A percentile compares a stretch with the other conserved stretches of the same genome.
Conservation (phyloP, 495 filamentous ascomycete species). For the Schizothecium vesticola region DNA sequence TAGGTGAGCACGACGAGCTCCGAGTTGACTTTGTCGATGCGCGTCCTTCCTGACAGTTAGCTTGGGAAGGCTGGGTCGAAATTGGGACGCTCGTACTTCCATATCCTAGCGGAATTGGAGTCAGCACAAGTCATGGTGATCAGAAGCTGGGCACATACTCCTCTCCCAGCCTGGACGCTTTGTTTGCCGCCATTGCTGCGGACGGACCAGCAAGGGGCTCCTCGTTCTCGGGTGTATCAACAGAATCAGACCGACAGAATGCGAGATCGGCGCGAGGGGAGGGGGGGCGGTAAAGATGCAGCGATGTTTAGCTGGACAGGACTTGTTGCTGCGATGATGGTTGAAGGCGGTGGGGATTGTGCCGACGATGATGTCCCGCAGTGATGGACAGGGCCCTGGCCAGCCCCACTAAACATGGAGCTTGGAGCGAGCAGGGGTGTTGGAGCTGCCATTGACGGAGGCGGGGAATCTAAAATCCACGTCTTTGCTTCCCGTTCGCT, state of each 20-base stretch:
- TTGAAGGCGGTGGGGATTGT: slow-evolving; percentile 19
- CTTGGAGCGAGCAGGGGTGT: not conserved
- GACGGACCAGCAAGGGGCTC: not conserved
- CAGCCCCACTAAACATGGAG: not conserved
- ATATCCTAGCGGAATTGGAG: slow-evolving; percentile 57
- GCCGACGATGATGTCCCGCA: slow-evolving; percentile 6
- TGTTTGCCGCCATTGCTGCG: slow-evolving; percentile 67
- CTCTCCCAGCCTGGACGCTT: slow-evolving; percentile 91
- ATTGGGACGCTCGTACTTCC: slow-evolving; percentile 70
- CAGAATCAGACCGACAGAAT: slow-evolving; percentile 1
- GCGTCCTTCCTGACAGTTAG: slow-evolving; percentile 43
- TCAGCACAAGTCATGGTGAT: slow-evolving; percentile 3
- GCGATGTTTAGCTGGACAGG: not conserved
- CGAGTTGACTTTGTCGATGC: slow-evolving; percentile 70
- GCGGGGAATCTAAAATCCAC: slow-evolving; percentile 32
- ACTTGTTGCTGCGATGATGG: not conserved
- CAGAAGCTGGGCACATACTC: slow-evolving; percentile 60
- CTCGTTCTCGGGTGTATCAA: not conserved
- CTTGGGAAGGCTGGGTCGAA: not conserved
- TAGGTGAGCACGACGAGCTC: slow-evolving; percentile 97
- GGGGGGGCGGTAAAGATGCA: not conserved
- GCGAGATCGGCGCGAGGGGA: slow-evolving; percentile 3
- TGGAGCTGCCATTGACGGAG: slow-evolving; percentile 11
- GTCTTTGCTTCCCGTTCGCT: not conserved
- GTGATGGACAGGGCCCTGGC: not conserved